A percentile compares a stretch with the other conserved stretches of the same genome.
Evolutionary conservation across 2,329 filamentous ascomycete species (phyloP).

Genomic region (Erysiphe pulchra): DNA sequence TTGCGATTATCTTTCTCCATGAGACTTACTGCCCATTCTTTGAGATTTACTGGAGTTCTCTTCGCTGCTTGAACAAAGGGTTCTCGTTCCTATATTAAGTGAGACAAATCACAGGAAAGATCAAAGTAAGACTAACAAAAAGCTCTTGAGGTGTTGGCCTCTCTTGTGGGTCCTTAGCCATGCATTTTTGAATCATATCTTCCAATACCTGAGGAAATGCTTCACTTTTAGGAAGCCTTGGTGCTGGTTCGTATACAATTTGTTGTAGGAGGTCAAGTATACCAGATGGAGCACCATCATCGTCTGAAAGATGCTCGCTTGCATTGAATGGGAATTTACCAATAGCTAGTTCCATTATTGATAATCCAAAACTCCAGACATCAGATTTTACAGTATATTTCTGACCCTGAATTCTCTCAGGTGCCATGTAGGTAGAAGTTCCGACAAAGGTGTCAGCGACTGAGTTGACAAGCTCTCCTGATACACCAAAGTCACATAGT

Average conservation of each 20-base stretch:
- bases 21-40: slow-evolving; percentile 79
- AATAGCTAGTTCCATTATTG: slow-evolving; percentile 91
- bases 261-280: slow-evolving; percentile 91
- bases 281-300: slow-evolving; percentile 64
- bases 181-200: slow-evolving; percentile 89
- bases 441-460: slow-evolving; percentile 96
- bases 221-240: slow-evolving; percentile 83
- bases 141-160: slow-evolving; percentile 83
- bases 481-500: slow-evolving; percentile 96
- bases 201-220: slow-evolving; percentile 88
- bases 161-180: slow-evolving; percentile 70
- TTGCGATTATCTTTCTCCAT: slow-evolving; percentile 92
- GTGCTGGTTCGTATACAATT: slow-evolving; percentile 89
- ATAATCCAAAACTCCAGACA: slow-evolving; percentile 92
- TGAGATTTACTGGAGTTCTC: slow-evolving; percentile 78
- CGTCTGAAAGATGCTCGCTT: slow-evolving; percentile 43
- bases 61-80: slow-evolving; percentile 91
- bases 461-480: slow-evolving; percentile 89
- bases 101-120: too few species aligned
- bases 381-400: slow-evolving; percentile 96
- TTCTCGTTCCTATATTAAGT: slow-evolving; percentile 45
- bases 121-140: slow-evolving; percentile 33
- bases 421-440: slow-evolving; percentile 97
- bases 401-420: slow-evolving; percentile 88
- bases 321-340: slow-evolving; percentile 86